phyloP scores from a whole-genome alignment of 2,329 filamentous ascomycete species.

The Colletotrichum sp. region DNA sequence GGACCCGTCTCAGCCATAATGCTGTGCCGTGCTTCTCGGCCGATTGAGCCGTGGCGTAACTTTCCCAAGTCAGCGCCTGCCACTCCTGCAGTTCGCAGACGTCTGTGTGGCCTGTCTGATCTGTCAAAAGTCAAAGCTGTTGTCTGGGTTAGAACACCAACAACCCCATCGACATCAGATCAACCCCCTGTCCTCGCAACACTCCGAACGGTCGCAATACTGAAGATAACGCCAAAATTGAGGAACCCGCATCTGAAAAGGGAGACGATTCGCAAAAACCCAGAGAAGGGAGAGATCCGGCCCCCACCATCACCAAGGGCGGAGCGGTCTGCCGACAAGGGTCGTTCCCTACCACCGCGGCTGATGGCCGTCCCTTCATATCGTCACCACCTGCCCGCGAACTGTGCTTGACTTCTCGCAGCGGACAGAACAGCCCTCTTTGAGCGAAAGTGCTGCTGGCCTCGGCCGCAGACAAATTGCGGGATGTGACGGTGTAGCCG shows the following conservation, averaged over 20 bases:
- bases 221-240: neutral
- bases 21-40: slow-evolving; percentile 5
- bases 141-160: neutral
- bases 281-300: neutral
- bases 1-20: slow-evolving; percentile 3
- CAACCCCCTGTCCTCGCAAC: neutral
- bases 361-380: neutral
- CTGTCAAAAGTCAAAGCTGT: slow-evolving; percentile 1
- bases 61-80: neutral
- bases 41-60: neutral
- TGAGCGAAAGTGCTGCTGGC: neutral
- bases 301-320: neutral
- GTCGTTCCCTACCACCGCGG: neutral
- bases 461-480: slow-evolving; percentile 16
- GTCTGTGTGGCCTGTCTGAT: neutral
- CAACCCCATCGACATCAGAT: neutral
- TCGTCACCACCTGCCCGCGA: neutral
- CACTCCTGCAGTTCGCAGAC: slow-evolving; percentile 1
- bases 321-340: neutral
- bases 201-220: neutral
- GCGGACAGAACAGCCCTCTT: neutral
- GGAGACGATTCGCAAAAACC: neutral
- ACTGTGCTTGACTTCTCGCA: neutral
- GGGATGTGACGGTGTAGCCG: slow-evolving; percentile 17
- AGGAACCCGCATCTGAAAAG: neutral